Base-by-base conservation (phyloP, 495 filamentous ascomycete species). In the Sabuloglossum arenarium region DNA sequence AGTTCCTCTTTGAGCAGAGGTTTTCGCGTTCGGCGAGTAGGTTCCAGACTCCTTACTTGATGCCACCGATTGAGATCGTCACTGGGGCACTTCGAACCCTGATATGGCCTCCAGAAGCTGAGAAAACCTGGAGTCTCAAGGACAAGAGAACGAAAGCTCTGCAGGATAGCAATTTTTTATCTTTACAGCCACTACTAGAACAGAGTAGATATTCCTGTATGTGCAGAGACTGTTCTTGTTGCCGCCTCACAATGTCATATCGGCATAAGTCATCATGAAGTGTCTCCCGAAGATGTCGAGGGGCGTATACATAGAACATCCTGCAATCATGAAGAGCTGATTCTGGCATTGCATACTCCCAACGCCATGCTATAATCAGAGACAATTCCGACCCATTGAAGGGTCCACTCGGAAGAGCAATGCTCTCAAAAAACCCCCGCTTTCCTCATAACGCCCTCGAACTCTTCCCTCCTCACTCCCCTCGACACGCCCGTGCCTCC, bases 361-460 rank as follows among this genome's bases (percentile, higher is more conserved):
- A 51, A 29, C 47, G 47, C 47, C 47, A 12, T 16, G 47, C 30
- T 55, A 39, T 28, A 42, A 34, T 29, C 11, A 54, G 52, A 28
- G 24, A 1, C 31, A 8, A 46, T 31, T 31, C 23, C 10, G 10
- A 31, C 51, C 32, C 27, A 12, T 10, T 23, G 23, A 19, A n/a
- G n/a, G n/a, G n/a, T n/a, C n/a, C n/a, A n/a, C n/a, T 14, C 11
- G 34, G 12, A 37, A 14, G 34, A 37, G 11, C 34, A 1, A 55
- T 0, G 4, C 30, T 16, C 14, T 32, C 30, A 58, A 70, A 86
- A 88, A 59, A 87, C 80, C 9, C 88, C 88, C 3, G 88, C 89
- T 64, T 86, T 72, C 54, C 70, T 76, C 88, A 94, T 88, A 14
- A 94, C 84, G 51, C 73, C 77, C 68, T 86, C 82, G 67, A 96